Evolutionary conservation across 2,329 filamentous ascomycete genomes (phyloP).

Genomic region (Didymella pinodella): DNA sequence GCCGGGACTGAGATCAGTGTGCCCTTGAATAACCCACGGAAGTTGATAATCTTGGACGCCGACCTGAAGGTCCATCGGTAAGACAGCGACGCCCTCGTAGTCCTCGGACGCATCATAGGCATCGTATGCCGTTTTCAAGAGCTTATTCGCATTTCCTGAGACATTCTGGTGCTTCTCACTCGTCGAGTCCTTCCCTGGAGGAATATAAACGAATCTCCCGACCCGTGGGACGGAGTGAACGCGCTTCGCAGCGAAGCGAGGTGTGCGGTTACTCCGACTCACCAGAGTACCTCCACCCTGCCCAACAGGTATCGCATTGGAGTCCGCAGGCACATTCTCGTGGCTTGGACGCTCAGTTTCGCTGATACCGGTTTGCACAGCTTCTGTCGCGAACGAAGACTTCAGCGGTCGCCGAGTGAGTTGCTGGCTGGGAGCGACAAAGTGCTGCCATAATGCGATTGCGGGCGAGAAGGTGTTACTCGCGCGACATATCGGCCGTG

Average conservation of each 20-base stretch:
- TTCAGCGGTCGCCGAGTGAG: constrained; percentile 27
- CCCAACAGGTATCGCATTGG: too few species aligned
- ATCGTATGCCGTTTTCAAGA: constrained; percentile 16
- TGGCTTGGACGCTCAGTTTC: neutral
- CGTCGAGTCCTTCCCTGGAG: neutral
- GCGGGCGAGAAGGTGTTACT: constrained; percentile 45
- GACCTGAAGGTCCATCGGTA: constrained; percentile 7
- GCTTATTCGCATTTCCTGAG: constrained; percentile 1
- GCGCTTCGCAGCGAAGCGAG: neutral
- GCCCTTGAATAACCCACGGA: constrained; percentile 29
- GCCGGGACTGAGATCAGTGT: constrained; percentile 12
- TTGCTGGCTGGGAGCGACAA: constrained; percentile 31
- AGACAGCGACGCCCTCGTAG: constrained; percentile 31
- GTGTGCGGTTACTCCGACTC: neutral
- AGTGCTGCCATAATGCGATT: constrained; percentile 46
- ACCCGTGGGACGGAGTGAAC: neutral
- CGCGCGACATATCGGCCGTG: constrained; percentile 43
- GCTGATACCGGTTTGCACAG: constrained; percentile 2
- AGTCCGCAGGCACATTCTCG: neutral
- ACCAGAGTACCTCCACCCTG: neutral
- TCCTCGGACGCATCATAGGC: constrained; percentile 25
- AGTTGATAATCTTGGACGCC: constrained; percentile 15
- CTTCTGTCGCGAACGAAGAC: constrained; percentile 26
- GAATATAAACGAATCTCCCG: neutral
- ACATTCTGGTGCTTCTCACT: neutral